Base-by-base conservation (phyloP, 345 rosid genomes). In the Salix brachista region DNA sequence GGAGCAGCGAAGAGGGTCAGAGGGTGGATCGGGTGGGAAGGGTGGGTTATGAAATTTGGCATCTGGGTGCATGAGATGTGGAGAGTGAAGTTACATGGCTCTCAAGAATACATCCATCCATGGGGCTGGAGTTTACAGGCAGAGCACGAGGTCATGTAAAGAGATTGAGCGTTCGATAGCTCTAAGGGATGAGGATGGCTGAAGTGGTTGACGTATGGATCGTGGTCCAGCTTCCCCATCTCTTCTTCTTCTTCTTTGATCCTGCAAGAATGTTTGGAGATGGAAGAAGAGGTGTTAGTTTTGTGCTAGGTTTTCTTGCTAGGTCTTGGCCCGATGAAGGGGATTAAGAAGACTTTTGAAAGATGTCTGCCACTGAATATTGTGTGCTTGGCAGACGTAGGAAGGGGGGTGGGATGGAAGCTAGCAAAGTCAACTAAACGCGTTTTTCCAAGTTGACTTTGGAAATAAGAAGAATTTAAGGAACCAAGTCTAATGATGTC, bases 171-270 rank as follows among this genome's bases (percentile, higher is more conserved):
- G 75, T 74, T 83, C 62, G 83, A 65, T 60, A 90, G 82, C 10
- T 87, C 86, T 19, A 91, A 85, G 4, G 72, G 84, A 70, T 88
- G 93, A 52, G 86, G 91, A 58, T 89, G 92, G 86, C 90, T 86
- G 62, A 82, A 85, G 75, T 88, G 92, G 66, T 74, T 86, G 44
- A 88, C 79, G 12, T 46, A 67, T 7, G 78, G 79, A 39, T 86
- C 81, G 13, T 84, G 81, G 42, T 77, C 80, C 6, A 88, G 88
- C 82, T 80, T 82, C 25, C 89, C 88, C 95, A 91, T 87, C 6
- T 48, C 61, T 65, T 3, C 18, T 16, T 3, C 18, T 16, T n/a
- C 26, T 30, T 61, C 32, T 62, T 62, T 13, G 28, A 25, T 1
- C 0, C 67, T 11, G 67, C 32, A 13, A 30, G 58, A 8, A 52